Base-by-base conservation (phyloP, 1,139 yeast species). In the Zhuliangozyma blackwelliae region DNA sequence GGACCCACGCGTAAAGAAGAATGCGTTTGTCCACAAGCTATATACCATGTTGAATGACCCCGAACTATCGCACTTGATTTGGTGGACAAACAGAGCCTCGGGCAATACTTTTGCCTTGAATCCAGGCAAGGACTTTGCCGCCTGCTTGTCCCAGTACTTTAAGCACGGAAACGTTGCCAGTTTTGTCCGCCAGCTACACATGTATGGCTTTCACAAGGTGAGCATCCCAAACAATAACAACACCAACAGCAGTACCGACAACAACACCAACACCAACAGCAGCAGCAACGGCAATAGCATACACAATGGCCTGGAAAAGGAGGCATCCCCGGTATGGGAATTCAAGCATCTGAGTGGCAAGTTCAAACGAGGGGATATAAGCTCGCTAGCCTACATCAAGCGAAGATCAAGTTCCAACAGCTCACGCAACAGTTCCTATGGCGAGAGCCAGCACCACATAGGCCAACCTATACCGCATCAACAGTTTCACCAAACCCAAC, bases 271-370 rank as follows among this genome's bases (percentile, higher is more conserved):
- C 5, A 32, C 13, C 25, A 9, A 26, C n/a, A 43, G 36, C 31
- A 30, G 26, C 29, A 31, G n/a, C 16, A 16, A 16, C 16, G n/a
- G 5, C 10, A 11, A 27, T 7, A 32, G 29, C 25, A 9, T 25
- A 46, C 16, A 3, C 16, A 26, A 10, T 28, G 7, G n/a, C 7
- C 8, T 27, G 29, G 61, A 57, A 33, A 53, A 60, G 35, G 63
- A 55, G 38, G 40, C 49, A 28, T 59, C 61, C 20, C 62, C 68
- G 43, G 52, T 75, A 5, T 90, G 97, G 97, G 95, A 87, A 59
- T 90, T 90, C 62, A 82, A 82, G 46, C 98, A 90, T 54, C 79
- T 85, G 32, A 77, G 82, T 29, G 95, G 94, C 6, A 65, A 72
- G 40, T 90, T 90, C 60, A 76, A 72, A 48, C 81, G 86, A 42